Base-by-base conservation (phyloP, 2,329 filamentous ascomycete species). In the Paramyrothecium roridum region DNA sequence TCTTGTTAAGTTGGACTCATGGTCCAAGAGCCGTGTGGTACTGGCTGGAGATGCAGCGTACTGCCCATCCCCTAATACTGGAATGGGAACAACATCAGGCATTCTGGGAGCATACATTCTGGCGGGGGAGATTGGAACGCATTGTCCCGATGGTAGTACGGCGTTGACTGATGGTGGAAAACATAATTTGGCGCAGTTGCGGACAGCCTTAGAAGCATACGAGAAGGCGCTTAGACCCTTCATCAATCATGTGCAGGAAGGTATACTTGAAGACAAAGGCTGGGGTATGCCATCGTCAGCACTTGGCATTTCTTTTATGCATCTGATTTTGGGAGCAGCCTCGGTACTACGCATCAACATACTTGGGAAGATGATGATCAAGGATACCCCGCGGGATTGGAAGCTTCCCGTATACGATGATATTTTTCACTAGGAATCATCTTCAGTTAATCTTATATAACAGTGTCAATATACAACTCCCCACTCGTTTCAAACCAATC, bases 71-170 rank as follows among this genome's bases (percentile, higher is more conserved):
- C 72, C 75, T 1, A 62, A 75, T 3, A 76, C 72, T 1, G 80
- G 79, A 1, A 74, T 76, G 70, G 78, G 79, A 3, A 79, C 76
- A 1, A 71, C 72, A 3, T 57, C 67, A 12, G 73, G 72, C 1
- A 61, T 82, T 2, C 62, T 78, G n/a, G 74, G 75, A 1, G 78
- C 77, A 1, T 82, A 83, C 61, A 63, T 82, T 3, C 69, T 84
- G 2, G 79, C 79, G 0, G 80, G 80, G 8, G 80, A 80, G 59
- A 70, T 79, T 33, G 57, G 57, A 48, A 61, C 52, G 54, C 52
- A 57, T 16, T 37, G 33, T 16, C 3, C 26, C 54, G 22, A 30
- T 43, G 45, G 55, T 48, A 10, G 23, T 52, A 3, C 21, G 50
- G 20, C 17, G 10, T 8, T 8, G 16, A 16, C 8, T 37, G 1